Evolutionary conservation across 1,284 basidiomycete genomes (phyloP).

Genomic region (Boletellus deceptivus): DNA sequence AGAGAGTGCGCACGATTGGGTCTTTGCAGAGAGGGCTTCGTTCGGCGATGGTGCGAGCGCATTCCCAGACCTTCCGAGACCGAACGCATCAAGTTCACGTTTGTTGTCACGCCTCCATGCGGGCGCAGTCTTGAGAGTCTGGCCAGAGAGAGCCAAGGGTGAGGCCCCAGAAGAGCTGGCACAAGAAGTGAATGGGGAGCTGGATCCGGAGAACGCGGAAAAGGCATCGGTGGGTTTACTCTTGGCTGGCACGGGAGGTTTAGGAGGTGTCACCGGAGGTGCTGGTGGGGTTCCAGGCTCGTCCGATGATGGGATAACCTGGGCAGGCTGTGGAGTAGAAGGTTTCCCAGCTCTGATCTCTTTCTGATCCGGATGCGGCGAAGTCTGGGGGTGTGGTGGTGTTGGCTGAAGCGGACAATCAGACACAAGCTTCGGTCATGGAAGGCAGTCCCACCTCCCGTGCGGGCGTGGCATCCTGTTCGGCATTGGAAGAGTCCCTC

Average conservation of each 20-base stretch:
- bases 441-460: slow-evolving; percentile 17
- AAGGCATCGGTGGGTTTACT: slow-evolving; percentile 34
- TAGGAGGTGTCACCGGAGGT: slow-evolving; percentile 18
- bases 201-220: slow-evolving; percentile 43
- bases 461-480: slow-evolving; percentile 4
- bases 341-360: slow-evolving; percentile 5
- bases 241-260: slow-evolving; percentile 7
- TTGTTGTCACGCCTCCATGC: slow-evolving; percentile 24
- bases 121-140: slow-evolving; percentile 17
- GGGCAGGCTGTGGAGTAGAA: slow-evolving; percentile 15
- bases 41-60: slow-evolving; percentile 20
- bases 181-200: slow-evolving; percentile 41
- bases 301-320: slow-evolving; percentile 3
- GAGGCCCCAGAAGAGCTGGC: slow-evolving; percentile 25
- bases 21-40: slow-evolving; percentile 3
- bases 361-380: slow-evolving; percentile 10
- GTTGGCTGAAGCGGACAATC: slow-evolving; percentile 15
- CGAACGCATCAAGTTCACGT: slow-evolving; percentile 8
- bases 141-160: slow-evolving; percentile 22
- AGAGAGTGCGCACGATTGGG: slow-evolving; percentile 1
- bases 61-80: slow-evolving; percentile 4
- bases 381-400: slow-evolving; percentile 1
- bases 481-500: neutral
- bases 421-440: slow-evolving; percentile 5
- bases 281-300: slow-evolving; percentile 14